A percentile compares a stretch with the other conserved stretches of the same genome.
These are phyloP conservation scores for Chernovozyma sophiae-reginae DNA, from an alignment of 1,139 yeast species.

Conservation along the genomic window DNA sequence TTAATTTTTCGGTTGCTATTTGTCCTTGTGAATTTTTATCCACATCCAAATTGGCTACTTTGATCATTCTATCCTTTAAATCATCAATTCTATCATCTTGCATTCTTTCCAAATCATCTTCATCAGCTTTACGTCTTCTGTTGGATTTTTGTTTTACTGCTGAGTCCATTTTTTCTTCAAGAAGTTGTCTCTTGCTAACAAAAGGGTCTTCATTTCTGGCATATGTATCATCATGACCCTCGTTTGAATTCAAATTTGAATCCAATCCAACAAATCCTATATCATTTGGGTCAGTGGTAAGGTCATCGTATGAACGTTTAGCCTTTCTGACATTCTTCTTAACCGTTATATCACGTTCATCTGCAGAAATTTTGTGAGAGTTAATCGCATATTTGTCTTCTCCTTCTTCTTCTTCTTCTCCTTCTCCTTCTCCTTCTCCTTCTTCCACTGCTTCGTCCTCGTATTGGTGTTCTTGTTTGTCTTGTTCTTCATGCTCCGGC, in stretches of 20 bases:
- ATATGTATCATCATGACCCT: constrained; percentile 9
- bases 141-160: constrained; percentile 67
- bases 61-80: constrained; percentile 85
- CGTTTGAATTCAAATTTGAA: constrained; percentile 4
- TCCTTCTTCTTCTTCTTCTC: constrained; percentile 21
- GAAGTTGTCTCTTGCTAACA: constrained; percentile 63
- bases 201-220: constrained; percentile 40
- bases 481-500: background rate
- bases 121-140: constrained; percentile 64
- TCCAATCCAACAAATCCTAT: constrained; percentile 12
- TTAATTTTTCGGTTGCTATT: constrained; percentile 85
- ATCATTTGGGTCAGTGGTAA: constrained; percentile 9
- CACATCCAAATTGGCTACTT: constrained; percentile 87
- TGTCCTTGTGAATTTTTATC: constrained; percentile 72
- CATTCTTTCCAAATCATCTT: constrained; percentile 89
- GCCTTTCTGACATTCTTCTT: constrained; percentile 37
- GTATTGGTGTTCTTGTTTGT: background rate
- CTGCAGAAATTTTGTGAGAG: constrained; percentile 24
- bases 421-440: constrained; percentile 9
- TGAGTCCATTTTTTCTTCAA: constrained; percentile 77
- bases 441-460: constrained; percentile 9
- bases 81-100: constrained; percentile 86
- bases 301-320: constrained; percentile 11
- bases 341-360: constrained; percentile 27
- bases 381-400: constrained; percentile 29